phyloP scores from a whole-genome alignment of 192 early-diverging fungal genomes.

The Coemansia sp. region DNA sequence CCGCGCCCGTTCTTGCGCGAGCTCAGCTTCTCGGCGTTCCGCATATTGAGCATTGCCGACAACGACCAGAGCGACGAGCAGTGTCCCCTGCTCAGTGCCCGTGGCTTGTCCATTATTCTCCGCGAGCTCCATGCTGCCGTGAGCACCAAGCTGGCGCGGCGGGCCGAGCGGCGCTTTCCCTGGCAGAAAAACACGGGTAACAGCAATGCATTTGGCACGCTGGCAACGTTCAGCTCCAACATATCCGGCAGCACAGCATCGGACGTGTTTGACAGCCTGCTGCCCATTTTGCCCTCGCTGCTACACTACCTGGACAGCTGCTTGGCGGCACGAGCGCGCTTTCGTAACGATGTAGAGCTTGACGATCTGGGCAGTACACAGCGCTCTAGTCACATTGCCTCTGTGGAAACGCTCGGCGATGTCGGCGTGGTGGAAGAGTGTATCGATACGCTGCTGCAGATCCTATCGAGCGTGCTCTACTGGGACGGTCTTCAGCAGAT shows the following conservation, averaged over 20 bases:
- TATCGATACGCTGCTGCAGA: slow-evolving; percentile 28
- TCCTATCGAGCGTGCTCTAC: slow-evolving; percentile 11
- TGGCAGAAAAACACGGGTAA: background rate
- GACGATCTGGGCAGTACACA: background rate
- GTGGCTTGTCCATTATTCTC: slow-evolving; percentile 15
- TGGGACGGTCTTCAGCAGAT: slow-evolving; percentile 46
- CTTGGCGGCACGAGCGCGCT: slow-evolving; percentile 11
- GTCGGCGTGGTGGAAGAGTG: slow-evolving; percentile 12
- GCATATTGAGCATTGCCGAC: slow-evolving; percentile 4
- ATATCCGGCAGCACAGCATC: slow-evolving; percentile 18
- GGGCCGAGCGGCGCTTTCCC: slow-evolving; percentile 14
- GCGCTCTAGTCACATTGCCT: background rate
- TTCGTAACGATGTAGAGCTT: slow-evolving; percentile 14
- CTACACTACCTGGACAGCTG: slow-evolving; percentile 26
- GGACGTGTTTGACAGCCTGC: slow-evolving; percentile 12
- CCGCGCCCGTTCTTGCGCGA: slow-evolving; percentile 28
- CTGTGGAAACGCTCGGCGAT: slow-evolving; percentile 9
- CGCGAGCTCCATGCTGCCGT: slow-evolving; percentile 25
- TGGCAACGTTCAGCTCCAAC: slow-evolving; percentile 41
- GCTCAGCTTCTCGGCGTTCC: slow-evolving; percentile 37
- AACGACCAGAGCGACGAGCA: background rate
- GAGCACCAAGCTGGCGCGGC: slow-evolving; percentile 24
- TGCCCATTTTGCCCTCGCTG: slow-evolving; percentile 38
- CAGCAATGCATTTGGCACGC: background rate
- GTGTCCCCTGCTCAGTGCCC: slow-evolving; percentile 9